Evolutionary conservation across 352 stramenopile species (phyloP).

Genomic region (Globisporangium camurandrum): DNA sequence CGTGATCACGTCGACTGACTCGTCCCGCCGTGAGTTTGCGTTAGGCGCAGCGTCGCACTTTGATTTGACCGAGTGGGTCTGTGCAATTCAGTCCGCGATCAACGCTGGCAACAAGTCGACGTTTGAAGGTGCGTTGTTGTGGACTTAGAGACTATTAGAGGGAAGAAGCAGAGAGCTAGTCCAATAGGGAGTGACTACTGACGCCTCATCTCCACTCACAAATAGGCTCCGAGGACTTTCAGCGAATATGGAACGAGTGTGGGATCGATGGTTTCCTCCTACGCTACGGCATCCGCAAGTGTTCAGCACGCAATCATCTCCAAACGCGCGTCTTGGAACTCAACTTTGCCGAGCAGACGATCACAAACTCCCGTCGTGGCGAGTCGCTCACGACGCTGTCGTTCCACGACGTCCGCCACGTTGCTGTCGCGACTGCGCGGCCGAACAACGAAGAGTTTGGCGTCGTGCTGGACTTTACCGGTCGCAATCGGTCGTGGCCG

Average conservation of each 20-base stretch:
- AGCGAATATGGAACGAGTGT: constrained; percentile 69
- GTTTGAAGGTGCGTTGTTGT: constrained; percentile 55
- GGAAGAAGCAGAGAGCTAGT: no score
- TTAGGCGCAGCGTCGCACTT: constrained; percentile 61
- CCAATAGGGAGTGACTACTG: not conserved
- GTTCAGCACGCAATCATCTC: constrained; percentile 66
- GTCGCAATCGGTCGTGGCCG: constrained; percentile 58
- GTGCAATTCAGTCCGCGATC: constrained; percentile 74
- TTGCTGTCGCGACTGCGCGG: constrained; percentile 30
- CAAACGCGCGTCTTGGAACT: constrained; percentile 80
- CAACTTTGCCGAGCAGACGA: constrained; percentile 82
- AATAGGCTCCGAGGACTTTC: constrained; percentile 35
- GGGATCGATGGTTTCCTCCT: constrained; percentile 78
- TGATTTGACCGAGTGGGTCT: constrained; percentile 80
- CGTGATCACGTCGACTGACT: constrained; percentile 69
- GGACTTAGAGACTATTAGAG: no score
- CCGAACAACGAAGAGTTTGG: constrained; percentile 54
- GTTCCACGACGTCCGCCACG: constrained; percentile 56
- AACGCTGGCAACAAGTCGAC: constrained; percentile 70
- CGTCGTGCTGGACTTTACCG: constrained; percentile 60
- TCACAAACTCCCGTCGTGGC: constrained; percentile 69
- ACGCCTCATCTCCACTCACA: not conserved
- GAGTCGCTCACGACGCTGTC: constrained; percentile 71
- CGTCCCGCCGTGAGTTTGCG: constrained; percentile 50
- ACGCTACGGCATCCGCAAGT: constrained; percentile 78